Percentiles rank a stretch among this genome's conserved stretches.
Conservation (phyloP, 305 asterid genomes). For the Ilex paraguariensis region DNA sequence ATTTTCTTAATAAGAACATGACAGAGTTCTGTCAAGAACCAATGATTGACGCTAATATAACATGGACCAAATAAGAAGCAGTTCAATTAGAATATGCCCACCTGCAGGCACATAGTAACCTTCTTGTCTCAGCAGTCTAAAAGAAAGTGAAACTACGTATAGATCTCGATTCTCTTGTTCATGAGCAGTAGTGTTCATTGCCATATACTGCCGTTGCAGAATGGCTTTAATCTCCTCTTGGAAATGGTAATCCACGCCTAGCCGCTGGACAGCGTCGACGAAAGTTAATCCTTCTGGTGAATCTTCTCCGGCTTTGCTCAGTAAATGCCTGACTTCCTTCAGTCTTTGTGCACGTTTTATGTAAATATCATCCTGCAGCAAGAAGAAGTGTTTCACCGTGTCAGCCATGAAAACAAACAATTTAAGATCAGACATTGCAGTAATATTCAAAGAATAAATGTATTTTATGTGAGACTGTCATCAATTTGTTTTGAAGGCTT, state of each 20-base stretch:
- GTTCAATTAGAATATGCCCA: neutral
- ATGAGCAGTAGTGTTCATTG: neutral
- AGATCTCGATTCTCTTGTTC: constrained; percentile 13
- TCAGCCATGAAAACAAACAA: no score
- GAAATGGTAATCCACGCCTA: constrained; percentile 36
- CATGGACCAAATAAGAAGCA: no score
- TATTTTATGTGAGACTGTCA: no score
- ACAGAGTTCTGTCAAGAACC: neutral
- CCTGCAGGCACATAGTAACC: constrained; percentile 35
- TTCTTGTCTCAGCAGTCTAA: constrained; percentile 42
- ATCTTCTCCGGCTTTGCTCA: constrained; percentile 5
- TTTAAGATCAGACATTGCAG: no score
- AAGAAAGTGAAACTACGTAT: constrained; percentile 32
- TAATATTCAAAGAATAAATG: no score
- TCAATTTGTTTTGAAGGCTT: no score
- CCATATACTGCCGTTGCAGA: constrained; percentile 14
- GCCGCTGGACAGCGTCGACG: constrained; percentile 41
- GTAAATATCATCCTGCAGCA: constrained; percentile 16
- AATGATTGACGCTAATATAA: no score
- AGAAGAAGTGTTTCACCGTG: no score
- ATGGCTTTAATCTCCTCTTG: constrained; percentile 28
- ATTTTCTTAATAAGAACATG: neutral
- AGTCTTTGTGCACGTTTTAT: neutral
- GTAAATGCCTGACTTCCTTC: constrained; percentile 9
- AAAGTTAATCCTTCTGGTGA: constrained; percentile 15